phyloP scores from a whole-genome alignment of 75 land plant genomes.

The Selaginella moellendorffii region DNA sequence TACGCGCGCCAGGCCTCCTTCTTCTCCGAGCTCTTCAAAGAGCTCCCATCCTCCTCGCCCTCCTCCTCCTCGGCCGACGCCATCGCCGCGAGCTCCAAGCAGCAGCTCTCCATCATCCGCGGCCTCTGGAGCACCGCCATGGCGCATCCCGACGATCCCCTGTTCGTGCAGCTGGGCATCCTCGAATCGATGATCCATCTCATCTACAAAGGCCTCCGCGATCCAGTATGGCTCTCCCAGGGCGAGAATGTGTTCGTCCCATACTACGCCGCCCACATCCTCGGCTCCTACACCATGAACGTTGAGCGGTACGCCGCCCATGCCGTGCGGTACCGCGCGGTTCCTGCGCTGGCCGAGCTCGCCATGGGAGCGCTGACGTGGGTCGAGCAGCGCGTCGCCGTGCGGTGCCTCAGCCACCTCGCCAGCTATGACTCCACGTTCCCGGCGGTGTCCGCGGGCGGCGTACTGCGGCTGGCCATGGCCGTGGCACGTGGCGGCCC shows the following conservation, averaged over 20 bases:
- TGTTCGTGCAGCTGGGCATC: slow-evolving; percentile 77
- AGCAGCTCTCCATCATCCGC: slow-evolving; percentile 90
- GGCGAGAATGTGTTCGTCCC: slow-evolving; percentile 96
- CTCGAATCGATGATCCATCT: slow-evolving; percentile 80
- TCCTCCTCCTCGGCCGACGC: no score
- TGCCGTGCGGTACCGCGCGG: neutral
- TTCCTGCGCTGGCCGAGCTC: neutral
- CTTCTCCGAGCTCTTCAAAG: slow-evolving; percentile 73
- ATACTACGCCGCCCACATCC: slow-evolving; percentile 6
- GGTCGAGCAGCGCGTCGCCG: slow-evolving; percentile 8
- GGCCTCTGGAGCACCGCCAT: slow-evolving; percentile 99
- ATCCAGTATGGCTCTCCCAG: slow-evolving; percentile 79
- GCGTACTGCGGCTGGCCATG: neutral
- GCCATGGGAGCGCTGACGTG: neutral
- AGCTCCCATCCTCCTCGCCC: no score
- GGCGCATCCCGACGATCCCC: slow-evolving; percentile 95
- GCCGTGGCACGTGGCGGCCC: neutral
- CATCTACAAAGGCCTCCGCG: slow-evolving; percentile 78
- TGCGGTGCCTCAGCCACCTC: neutral
- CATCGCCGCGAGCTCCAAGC: no score
- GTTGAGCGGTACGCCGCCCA: neutral
- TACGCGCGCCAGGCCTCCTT: slow-evolving; percentile 73
- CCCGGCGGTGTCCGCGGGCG: neutral
- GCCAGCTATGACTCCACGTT: slow-evolving; percentile 4
- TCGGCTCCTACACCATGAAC: slow-evolving; percentile 6